phyloP scores from a whole-genome alignment of 129 eudicot genomes.

The Flaveria robusta region DNA sequence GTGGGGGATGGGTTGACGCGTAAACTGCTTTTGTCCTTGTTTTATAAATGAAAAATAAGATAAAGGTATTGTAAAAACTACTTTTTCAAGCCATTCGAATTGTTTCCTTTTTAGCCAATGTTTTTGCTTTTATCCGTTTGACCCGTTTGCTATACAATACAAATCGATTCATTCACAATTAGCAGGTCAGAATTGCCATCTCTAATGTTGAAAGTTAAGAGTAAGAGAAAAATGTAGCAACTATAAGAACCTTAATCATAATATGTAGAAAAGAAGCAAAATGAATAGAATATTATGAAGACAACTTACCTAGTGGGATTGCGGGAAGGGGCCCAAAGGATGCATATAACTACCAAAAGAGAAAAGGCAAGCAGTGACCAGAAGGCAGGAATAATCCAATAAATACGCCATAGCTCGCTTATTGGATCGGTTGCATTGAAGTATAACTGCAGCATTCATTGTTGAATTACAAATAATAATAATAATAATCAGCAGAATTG shows the following conservation, averaged over 20 bases:
- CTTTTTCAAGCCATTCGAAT: not conserved
- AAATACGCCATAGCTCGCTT: slow-evolving; percentile 71
- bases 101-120: not conserved
- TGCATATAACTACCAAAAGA: slow-evolving; percentile 61
- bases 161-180: not conserved
- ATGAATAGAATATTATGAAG: not conserved
- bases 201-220: not conserved
- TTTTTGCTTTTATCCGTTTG: not conserved
- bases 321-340: slow-evolving; percentile 78
- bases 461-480: not conserved
- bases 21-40: not conserved
- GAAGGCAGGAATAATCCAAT: slow-evolving; percentile 78
- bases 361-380: slow-evolving; percentile 70
- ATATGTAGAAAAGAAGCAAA: not conserved
- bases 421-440: slow-evolving; percentile 73
- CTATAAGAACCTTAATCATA: not conserved
- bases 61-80: not conserved
- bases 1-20: not conserved
- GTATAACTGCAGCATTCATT: slow-evolving; percentile 49
- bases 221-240: not conserved
- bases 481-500: not conserved
- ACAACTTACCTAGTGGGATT: slow-evolving; percentile 70
- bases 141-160: not conserved
- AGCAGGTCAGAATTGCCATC: not conserved
- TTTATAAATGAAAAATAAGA: not conserved